phyloP scores from a whole-genome alignment of 768 basidiomycete genomes.

The Xerocomus spinulosus region DNA sequence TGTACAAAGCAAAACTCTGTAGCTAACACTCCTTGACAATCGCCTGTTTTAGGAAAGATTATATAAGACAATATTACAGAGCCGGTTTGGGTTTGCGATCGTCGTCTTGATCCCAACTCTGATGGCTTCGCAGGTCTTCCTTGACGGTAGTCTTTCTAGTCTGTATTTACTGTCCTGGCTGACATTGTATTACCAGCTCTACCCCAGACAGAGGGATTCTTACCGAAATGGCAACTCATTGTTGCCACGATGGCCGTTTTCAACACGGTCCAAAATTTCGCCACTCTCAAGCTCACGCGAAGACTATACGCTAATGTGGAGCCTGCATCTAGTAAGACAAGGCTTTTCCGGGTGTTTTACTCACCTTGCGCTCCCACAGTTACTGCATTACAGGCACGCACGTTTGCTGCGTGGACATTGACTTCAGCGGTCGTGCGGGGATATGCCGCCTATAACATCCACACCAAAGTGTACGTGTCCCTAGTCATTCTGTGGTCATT shows the following conservation, averaged over 20 bases:
- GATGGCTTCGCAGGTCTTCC: constrained; percentile 16
- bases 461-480: constrained; percentile 64
- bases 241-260: constrained; percentile 74
- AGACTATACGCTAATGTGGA: constrained; percentile 60
- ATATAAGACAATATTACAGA: constrained; percentile 19
- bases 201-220: constrained; percentile 60
- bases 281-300: constrained; percentile 71
- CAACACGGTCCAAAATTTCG: constrained; percentile 82
- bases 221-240: constrained; percentile 87
- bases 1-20: constrained; percentile 6
- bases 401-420: constrained; percentile 90
- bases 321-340: constrained; percentile 34
- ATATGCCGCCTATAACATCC: constrained; percentile 88
- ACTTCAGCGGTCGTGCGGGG: constrained; percentile 76
- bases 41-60: constrained; percentile 23
- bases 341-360: background rate
- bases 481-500: background rate
- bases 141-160: constrained; percentile 16
- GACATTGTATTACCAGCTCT: constrained; percentile 40
- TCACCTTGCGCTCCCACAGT: constrained; percentile 43
- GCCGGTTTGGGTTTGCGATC: constrained; percentile 14
- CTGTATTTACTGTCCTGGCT: background rate
- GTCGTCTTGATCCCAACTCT: constrained; percentile 2
- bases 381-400: constrained; percentile 79
- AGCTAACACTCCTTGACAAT: constrained; percentile 2